phyloP scores from a whole-genome alignment of 2,329 filamentous ascomycete species.

The Botryosphaeria agaves region DNA sequence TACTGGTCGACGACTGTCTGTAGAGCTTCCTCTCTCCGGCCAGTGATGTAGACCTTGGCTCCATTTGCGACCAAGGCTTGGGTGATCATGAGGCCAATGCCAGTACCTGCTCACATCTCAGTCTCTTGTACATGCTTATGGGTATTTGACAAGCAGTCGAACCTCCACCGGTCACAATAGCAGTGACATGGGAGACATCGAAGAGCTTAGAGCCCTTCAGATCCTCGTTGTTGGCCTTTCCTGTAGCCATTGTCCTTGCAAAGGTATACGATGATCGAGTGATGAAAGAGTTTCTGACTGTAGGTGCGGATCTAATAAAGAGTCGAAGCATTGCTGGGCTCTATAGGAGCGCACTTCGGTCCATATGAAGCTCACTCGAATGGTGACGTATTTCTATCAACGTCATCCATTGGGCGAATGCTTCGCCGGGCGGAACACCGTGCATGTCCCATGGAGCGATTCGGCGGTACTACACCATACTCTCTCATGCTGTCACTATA shows the following conservation, averaged over 20 bases:
- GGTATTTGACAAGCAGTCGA: too few relatives aligned
- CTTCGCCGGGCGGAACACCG: too few relatives aligned
- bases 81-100: conserved; percentile 21
- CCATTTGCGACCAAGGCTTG: conserved; percentile 18
- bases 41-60: conserved; percentile 29
- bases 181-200: conserved; percentile 27
- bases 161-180: conserved; percentile 28
- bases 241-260: conserved; percentile 13
- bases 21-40: conserved; percentile 28
- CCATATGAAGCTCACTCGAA: too few relatives aligned
- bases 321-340: conserved; percentile 16
- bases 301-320: conserved; percentile 8
- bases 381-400: too few relatives aligned
- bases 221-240: conserved; percentile 20
- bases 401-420: too few relatives aligned
- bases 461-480: too few relatives aligned
- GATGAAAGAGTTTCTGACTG: conserved; percentile 4
- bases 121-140: too few relatives aligned
- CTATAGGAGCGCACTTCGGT: too few relatives aligned
- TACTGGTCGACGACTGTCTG: conserved; percentile 28
- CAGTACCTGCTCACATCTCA: neutral
- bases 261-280: neutral
- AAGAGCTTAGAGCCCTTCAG: conserved; percentile 25
- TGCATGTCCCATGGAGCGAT: too few relatives aligned
- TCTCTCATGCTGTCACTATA: too few relatives aligned